phyloP scores from a whole-genome alignment of 148 eudicot genomes.

The Fagopyrum tataricum region DNA sequence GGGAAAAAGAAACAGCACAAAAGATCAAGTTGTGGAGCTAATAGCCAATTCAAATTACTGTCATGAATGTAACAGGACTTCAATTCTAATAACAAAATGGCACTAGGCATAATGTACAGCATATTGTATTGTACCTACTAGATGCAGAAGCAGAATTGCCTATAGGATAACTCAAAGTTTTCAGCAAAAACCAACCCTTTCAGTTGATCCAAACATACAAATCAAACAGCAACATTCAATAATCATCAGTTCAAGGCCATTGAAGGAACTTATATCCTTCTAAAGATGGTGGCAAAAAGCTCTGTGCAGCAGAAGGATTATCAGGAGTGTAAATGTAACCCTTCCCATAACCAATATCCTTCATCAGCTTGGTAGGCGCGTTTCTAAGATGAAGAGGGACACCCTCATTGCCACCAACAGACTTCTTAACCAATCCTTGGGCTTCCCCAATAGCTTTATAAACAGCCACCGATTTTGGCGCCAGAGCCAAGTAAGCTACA shows the following conservation, averaged over 20 bases:
- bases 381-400: slow-evolving; percentile 90
- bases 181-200: neutral
- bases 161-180: neutral
- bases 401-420: slow-evolving; percentile 78
- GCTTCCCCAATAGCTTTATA: slow-evolving; percentile 58
- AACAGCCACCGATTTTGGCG: slow-evolving; percentile 67
- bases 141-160: neutral
- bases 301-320: slow-evolving; percentile 44
- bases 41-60: neutral
- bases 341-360: slow-evolving; percentile 69
- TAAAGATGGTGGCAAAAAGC: slow-evolving; percentile 60
- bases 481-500: slow-evolving; percentile 70
- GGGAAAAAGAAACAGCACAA: neutral
- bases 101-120: neutral
- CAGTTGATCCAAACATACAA: neutral
- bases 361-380: slow-evolving; percentile 85
- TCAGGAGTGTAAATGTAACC: slow-evolving; percentile 80
- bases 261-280: slow-evolving; percentile 65
- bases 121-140: neutral
- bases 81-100: neutral
- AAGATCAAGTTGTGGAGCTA: neutral
- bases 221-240: neutral
- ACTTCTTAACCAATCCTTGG: slow-evolving; percentile 49
- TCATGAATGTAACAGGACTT: neutral
- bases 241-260: slow-evolving; percentile 38